Percentiles rank a stretch among this genome's conserved stretches.
Conservation (phyloP, 371 early-diverging fungal species). For the Saksenaea oblongispora region DNA sequence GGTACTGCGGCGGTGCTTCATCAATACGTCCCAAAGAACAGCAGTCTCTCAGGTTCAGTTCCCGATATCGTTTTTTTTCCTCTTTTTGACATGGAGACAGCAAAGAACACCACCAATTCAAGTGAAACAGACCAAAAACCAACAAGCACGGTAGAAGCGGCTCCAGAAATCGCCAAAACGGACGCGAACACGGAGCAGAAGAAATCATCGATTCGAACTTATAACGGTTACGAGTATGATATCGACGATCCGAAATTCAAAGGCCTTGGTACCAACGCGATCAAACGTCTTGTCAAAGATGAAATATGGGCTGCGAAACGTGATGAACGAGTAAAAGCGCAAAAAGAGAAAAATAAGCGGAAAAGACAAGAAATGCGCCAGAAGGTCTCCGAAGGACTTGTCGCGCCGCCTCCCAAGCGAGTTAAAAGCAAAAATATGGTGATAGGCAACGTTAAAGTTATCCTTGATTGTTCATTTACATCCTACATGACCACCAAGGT, state of each 20-base stretch:
- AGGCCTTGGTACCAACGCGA: slow-evolving; percentile 42
- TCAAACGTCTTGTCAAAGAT: slow-evolving; percentile 42
- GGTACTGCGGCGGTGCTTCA: too few species aligned
- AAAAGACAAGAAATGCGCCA: slow-evolving; percentile 32
- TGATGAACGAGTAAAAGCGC: slow-evolving; percentile 25
- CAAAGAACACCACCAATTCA: too few species aligned
- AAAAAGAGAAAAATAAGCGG: slow-evolving; percentile 36
- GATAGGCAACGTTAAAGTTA: slow-evolving; percentile 43
- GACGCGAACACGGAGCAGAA: slow-evolving; percentile 9
- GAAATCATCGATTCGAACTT: slow-evolving; percentile 17
- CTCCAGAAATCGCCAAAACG: not conserved
- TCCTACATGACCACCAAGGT: slow-evolving; percentile 76
- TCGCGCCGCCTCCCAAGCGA: slow-evolving; percentile 36
- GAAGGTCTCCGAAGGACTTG: slow-evolving; percentile 33
- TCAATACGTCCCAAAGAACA: too few species aligned
- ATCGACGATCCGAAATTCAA: slow-evolving; percentile 45
- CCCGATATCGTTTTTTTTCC: too few species aligned
- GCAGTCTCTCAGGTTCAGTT: too few species aligned
- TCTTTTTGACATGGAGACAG: too few species aligned
- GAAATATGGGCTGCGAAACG: slow-evolving; percentile 38
- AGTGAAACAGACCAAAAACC: not conserved
- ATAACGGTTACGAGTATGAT: slow-evolving; percentile 37
- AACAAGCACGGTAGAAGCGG: not conserved
- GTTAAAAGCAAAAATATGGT: slow-evolving; percentile 27
- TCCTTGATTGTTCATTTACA: slow-evolving; percentile 79